These are phyloP conservation scores for Penicillium polonicum DNA, from an alignment of 2,329 filamentous ascomycete species.

Conservation along the genomic window DNA sequence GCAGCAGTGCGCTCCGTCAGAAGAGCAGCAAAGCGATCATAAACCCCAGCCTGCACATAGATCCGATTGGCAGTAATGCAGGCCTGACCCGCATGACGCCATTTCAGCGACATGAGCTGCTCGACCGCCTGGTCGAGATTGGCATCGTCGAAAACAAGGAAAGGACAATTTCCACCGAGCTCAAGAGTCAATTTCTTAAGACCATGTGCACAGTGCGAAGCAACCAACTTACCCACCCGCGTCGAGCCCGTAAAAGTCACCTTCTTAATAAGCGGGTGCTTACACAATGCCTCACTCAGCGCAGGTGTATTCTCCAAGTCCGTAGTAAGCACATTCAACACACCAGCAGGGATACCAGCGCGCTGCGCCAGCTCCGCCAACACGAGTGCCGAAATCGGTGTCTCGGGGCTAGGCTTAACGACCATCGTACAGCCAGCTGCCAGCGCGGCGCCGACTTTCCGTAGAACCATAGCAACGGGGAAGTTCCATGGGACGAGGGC, in stretches of 20 bases:
- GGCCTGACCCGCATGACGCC: constrained; percentile 46
- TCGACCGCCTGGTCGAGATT: constrained; percentile 52
- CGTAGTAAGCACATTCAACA: constrained; percentile 61
- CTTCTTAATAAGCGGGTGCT: constrained; percentile 60
- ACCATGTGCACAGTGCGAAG: constrained; percentile 58
- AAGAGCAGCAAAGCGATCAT: constrained; percentile 55
- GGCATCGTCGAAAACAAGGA: constrained; percentile 64
- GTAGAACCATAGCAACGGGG: constrained; percentile 64
- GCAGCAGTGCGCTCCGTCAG: constrained; percentile 53
- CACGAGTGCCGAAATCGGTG: constrained; percentile 57
- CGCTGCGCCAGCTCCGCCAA: constrained; percentile 54
- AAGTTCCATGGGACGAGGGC: constrained; percentile 75
- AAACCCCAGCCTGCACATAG: constrained; percentile 45
- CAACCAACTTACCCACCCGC: constrained; percentile 61
- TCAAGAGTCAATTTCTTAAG: constrained; percentile 66
- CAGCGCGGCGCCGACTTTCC: constrained; percentile 66
- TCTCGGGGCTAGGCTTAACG: constrained; percentile 69
- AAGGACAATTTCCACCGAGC: constrained; percentile 64
- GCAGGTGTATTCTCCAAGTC: constrained; percentile 42
- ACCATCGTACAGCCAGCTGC: constrained; percentile 75
- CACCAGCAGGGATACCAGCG: constrained; percentile 59
- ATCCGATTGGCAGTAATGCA: constrained; percentile 49
- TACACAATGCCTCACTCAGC: constrained; percentile 51
- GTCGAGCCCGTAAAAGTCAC: constrained; percentile 61
- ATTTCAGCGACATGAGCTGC: constrained; percentile 43